Evolutionary conservation across 768 basidiomycete genomes (phyloP).

Genomic region (Exidia glandulosa): DNA sequence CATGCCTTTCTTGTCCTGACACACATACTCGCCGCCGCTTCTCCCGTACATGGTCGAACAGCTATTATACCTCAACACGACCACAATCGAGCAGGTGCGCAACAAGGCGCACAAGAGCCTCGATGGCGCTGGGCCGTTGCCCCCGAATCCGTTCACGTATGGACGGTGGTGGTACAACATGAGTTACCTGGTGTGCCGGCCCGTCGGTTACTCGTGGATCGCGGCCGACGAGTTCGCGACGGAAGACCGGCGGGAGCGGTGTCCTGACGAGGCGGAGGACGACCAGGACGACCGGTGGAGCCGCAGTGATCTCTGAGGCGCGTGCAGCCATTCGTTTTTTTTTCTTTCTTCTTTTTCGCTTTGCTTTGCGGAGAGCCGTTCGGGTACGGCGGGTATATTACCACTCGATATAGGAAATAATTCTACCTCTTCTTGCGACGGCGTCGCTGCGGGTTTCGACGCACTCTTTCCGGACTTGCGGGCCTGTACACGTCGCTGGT

Average conservation of each 20-base stretch:
- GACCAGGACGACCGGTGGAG: neutral
- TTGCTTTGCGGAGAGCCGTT: too few species aligned
- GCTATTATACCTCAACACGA: conserved; percentile 77
- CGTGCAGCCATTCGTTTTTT: neutral
- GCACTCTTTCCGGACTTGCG: too few species aligned
- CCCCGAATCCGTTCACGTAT: conserved; percentile 82
- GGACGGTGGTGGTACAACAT: conserved; percentile 67
- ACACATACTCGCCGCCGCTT: conserved; percentile 2
- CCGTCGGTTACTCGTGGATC: conserved; percentile 72
- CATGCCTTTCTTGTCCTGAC: neutral
- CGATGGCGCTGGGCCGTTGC: conserved; percentile 39
- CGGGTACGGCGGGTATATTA: too few species aligned
- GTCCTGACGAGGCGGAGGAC: conserved; percentile 36
- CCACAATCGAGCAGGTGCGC: conserved; percentile 93
- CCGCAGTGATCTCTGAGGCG: neutral
- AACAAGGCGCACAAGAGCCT: conserved; percentile 71
- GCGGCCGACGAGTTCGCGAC: conserved; percentile 47
- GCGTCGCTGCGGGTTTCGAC: too few species aligned
- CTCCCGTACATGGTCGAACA: conserved; percentile 15
- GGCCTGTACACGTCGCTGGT: too few species aligned
- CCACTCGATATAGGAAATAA: too few species aligned
- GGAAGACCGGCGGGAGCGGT: conserved; percentile 63
- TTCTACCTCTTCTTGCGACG: too few species aligned
- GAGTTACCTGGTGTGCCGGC: conserved; percentile 66
- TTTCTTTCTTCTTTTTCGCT: neutral